These are phyloP conservation scores for Thielaviopsis euricoi DNA, from an alignment of 2,329 filamentous ascomycete species.

Conservation along the genomic window DNA sequence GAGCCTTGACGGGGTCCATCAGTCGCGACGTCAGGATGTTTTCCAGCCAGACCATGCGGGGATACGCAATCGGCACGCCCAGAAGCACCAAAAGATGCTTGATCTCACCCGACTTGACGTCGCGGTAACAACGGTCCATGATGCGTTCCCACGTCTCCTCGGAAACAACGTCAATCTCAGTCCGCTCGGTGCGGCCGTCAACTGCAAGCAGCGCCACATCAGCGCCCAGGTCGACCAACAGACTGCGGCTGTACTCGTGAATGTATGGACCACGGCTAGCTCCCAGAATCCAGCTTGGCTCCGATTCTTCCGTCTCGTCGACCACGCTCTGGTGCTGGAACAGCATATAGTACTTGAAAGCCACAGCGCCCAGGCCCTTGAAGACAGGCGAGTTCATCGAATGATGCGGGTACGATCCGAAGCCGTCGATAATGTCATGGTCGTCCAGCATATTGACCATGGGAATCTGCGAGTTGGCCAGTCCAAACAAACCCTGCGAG, in stretches of 20 bases:
- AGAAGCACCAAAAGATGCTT: conserved; percentile 82
- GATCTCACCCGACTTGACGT: conserved; percentile 68
- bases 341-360: conserved; percentile 97
- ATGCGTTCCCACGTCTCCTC: conserved; percentile 73
- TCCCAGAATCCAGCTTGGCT: conserved; percentile 86
- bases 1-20: conserved; percentile 77
- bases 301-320: conserved; percentile 63
- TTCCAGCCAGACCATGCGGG: conserved; percentile 54
- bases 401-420: conserved; percentile 77
- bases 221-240: conserved; percentile 71
- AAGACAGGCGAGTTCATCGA: conserved; percentile 89
- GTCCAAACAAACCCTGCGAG: conserved; percentile 82
- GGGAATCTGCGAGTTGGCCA: conserved; percentile 85
- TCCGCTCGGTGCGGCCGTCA: conserved; percentile 83
- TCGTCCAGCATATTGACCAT: conserved; percentile 99
- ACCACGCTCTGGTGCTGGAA: conserved; percentile 90
- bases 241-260: conserved; percentile 62
- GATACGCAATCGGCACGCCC: conserved; percentile 71
- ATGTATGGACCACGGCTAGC: conserved; percentile 76
- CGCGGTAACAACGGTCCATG: conserved; percentile 68
- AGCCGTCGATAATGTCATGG: conserved; percentile 83
- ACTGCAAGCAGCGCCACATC: conserved; percentile 70
- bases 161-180: conserved; percentile 61
- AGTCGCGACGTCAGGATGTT: conserved; percentile 60
- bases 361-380: conserved; percentile 72